Base-by-base conservation (phyloP, 139 green algal genomes). In the Coelastrella sp. region DNA sequence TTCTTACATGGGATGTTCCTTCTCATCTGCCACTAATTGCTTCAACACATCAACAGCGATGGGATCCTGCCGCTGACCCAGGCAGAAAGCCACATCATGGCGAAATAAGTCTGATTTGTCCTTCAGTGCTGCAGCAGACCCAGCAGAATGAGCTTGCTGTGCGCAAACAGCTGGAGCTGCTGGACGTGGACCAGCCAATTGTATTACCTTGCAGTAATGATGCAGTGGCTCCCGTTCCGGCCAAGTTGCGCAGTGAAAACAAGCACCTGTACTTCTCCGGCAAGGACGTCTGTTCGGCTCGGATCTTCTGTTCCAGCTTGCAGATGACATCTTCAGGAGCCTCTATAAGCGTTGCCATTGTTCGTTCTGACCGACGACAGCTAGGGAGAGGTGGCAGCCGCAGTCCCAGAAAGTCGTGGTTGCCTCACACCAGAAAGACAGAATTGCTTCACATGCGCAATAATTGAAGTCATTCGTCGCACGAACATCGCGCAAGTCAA, bases 41-140 rank as follows among this genome's bases (percentile, higher is more conserved):
- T 80, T 91, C 4, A 98, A 89, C 0, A 89, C 78, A 2, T 84
- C 30, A 2, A 97, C 79, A 11, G 95, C 94, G 8, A 87, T 87
- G 2, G 91, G 51, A 62, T 98, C 93, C 73, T 98, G 96, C 13
- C 94, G 86, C 89, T 98, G 96, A 1, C 96, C 96, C 53, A 98
- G 57, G 84, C 93, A 96, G 83, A 96, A 98, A 0, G 96, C 96
- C 25, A 98, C 95, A 75, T 98, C 96, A 76, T 98, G 96, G 11
- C 95, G 86, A 73, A 98, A 96, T 2, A 98, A 88, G 15, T 91
- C 92, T 32, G 95, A 98, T 0, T 82, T 35, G 80, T 97, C 94
- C 59, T 91, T 89, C 9, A 98, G 60, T 0, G 89, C 94, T 98
- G 66, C 45, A 59, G 43, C 35, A 67, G 67, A n/a, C n/a, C n/a